These are phyloP conservation scores for Tagetes erecta DNA, from an alignment of 129 eudicot genomes.

Conservation along the genomic window DNA sequence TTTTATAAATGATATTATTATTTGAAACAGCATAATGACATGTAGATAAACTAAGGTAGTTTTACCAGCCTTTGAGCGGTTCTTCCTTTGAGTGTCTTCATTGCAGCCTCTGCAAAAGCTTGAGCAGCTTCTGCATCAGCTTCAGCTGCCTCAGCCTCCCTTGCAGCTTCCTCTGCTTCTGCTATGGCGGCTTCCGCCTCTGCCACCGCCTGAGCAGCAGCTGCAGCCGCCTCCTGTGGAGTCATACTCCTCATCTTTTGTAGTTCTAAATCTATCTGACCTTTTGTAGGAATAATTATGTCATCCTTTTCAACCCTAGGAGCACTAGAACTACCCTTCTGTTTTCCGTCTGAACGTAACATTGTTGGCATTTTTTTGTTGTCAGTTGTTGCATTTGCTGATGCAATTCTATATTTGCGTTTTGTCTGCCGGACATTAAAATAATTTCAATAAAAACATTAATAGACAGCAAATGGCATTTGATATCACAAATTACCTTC, in stretches of 20 bases:
- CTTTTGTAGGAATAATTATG: conserved; percentile 42
- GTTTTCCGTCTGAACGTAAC: conserved; percentile 59
- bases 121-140: conserved; percentile 98
- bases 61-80: conserved; percentile 64
- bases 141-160: conserved; percentile 97
- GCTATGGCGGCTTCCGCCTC: conserved; percentile 97
- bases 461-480: background rate
- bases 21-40: background rate
- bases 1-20: background rate
- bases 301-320: conserved; percentile 56
- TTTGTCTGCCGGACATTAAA: conserved; percentile 47
- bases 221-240: conserved; percentile 92
- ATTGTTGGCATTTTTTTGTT: conserved; percentile 52
- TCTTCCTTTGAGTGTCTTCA: conserved; percentile 80
- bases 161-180: conserved; percentile 94
- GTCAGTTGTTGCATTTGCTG: conserved; percentile 49
- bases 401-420: conserved; percentile 66
- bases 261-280: conserved; percentile 77
- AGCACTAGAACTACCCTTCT: conserved; percentile 22
- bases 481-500: conserved; percentile 49
- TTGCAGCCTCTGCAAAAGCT: conserved; percentile 94
- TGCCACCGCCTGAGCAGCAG: conserved; percentile 91
- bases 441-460: background rate
- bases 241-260: conserved; percentile 91
- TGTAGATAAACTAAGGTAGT: conserved; percentile 6